Percentiles rank a stretch among this genome's conserved stretches.
Evolutionary conservation across 345 rosid species (phyloP).

Genomic region (Hevea brasiliensis): DNA sequence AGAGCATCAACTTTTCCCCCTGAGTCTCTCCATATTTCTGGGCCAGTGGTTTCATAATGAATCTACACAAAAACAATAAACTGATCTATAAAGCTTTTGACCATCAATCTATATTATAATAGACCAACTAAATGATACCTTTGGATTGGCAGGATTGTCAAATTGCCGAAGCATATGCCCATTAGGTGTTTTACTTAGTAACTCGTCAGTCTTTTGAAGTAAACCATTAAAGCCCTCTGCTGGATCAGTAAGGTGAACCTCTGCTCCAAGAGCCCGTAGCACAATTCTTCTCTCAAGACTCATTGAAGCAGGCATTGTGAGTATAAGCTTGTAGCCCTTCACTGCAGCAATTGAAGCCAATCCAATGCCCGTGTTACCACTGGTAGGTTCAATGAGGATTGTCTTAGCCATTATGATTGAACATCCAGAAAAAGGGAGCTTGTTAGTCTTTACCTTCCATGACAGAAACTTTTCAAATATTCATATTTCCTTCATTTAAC

Average conservation of each 20-base stretch:
- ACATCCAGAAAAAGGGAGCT: not conserved
- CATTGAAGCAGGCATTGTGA: constrained; percentile 26
- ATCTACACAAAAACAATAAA: constrained; percentile 1
- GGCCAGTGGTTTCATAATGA: constrained; percentile 35
- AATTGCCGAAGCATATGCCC: constrained; percentile 29
- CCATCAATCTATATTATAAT: not conserved
- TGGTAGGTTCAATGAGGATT: constrained; percentile 27
- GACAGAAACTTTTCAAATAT: not conserved
- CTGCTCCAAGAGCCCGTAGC: constrained; percentile 28
- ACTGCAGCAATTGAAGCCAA: constrained; percentile 28
- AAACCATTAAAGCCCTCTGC: constrained; percentile 3
- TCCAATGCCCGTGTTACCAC: constrained; percentile 28
- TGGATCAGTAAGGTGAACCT: constrained; percentile 22
- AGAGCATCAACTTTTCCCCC: constrained; percentile 24
- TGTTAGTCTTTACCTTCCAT: not conserved
- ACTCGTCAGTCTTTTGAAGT: constrained; percentile 14
- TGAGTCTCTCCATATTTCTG: constrained; percentile 27
- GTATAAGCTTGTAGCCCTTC: constrained; percentile 22
- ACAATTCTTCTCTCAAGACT: constrained; percentile 28
- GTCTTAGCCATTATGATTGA: constrained; percentile 7
- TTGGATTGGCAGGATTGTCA: constrained; percentile 23
- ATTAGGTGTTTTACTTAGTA: constrained; percentile 25
- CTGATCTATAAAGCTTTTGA: not conserved
- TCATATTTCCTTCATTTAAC: not conserved
- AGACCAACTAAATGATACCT: not conserved